Percentiles rank a stretch among this genome's conserved stretches.
phyloP scores from a whole-genome alignment of 148 eudicot species.

The Spergularia marina region DNA sequence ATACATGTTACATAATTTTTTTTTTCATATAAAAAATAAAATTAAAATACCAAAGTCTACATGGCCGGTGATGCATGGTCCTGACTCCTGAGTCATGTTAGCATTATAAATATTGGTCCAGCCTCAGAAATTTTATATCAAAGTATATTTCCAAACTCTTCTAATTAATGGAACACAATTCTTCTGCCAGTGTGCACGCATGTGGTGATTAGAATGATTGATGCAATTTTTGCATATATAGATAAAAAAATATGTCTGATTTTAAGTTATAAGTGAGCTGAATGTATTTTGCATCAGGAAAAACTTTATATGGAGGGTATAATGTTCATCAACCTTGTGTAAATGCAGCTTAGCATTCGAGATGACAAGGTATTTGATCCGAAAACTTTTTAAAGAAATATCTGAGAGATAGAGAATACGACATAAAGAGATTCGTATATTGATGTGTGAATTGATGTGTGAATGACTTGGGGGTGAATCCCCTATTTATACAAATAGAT shows the following conservation, averaged over 20 bases:
- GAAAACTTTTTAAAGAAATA: no score
- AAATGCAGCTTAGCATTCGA: constrained; percentile 45
- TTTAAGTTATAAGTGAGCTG: neutral
- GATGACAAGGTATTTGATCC: constrained; percentile 58
- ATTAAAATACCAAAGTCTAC: neutral
- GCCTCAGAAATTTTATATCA: neutral
- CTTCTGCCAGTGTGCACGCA: constrained; percentile 9
- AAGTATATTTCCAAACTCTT: constrained; percentile 1
- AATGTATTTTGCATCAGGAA: constrained; percentile 17
- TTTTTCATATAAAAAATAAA: neutral
- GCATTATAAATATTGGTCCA: constrained; percentile 17
- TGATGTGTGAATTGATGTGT: no score
- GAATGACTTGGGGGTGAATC: no score
- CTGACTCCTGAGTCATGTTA: constrained; percentile 4
- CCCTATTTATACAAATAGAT: no score
- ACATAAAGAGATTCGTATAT: no score
- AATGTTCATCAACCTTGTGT: constrained; percentile 31
- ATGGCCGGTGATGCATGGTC: constrained; percentile 3
- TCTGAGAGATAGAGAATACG: no score
- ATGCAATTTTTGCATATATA: neutral
- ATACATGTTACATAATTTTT: no score
- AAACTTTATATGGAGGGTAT: constrained; percentile 18
- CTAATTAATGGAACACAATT: constrained; percentile 1
- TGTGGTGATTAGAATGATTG: neutral
- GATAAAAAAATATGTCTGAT: neutral